Evolutionary conservation across 2,329 filamentous ascomycete species (phyloP).

Genomic region (Aspergillus sp.): DNA sequence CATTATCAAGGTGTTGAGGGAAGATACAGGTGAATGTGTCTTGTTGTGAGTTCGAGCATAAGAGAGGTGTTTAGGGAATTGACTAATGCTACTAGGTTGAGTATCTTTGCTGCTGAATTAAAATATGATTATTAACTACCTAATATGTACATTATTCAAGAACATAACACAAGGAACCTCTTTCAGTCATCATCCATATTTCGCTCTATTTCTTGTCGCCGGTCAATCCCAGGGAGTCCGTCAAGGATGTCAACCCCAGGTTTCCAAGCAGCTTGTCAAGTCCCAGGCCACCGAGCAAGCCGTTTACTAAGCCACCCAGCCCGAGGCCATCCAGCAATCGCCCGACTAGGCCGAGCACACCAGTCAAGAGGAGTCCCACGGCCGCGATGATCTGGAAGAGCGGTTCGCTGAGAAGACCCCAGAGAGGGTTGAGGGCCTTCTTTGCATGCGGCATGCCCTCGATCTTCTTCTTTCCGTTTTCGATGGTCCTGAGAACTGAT

Average conservation of each 20-base stretch:
- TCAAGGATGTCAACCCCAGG: slow-evolving; percentile 53
- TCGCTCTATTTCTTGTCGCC: slow-evolving; percentile 49
- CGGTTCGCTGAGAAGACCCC: slow-evolving; percentile 71
- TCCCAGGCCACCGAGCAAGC: slow-evolving; percentile 72
- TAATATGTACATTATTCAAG: neutral
- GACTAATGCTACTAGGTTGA: too few species aligned
- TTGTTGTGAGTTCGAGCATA: too few species aligned
- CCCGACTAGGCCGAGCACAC: slow-evolving; percentile 82
- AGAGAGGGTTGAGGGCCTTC: slow-evolving; percentile 90
- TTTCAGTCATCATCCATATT: neutral
- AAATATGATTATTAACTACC: neutral
- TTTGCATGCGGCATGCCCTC: slow-evolving; percentile 91
- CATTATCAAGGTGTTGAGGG: neutral
- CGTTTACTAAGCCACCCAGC: slow-evolving; percentile 76
- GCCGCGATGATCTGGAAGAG: slow-evolving; percentile 90
- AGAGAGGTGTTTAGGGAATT: too few species aligned
- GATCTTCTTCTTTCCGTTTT: slow-evolving; percentile 84
- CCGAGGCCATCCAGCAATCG: slow-evolving; percentile 77
- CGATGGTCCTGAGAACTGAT: slow-evolving; percentile 77
- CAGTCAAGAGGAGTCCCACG: slow-evolving; percentile 76
- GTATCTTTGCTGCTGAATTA: neutral
- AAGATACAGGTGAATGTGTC: too few species aligned
- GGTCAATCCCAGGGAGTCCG: slow-evolving; percentile 40
- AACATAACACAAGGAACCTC: neutral
- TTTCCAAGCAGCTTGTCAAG: slow-evolving; percentile 52